Base-by-base conservation (phyloP, 371 early-diverging fungal species). In the Thermomucor indicae-seudaticae region DNA sequence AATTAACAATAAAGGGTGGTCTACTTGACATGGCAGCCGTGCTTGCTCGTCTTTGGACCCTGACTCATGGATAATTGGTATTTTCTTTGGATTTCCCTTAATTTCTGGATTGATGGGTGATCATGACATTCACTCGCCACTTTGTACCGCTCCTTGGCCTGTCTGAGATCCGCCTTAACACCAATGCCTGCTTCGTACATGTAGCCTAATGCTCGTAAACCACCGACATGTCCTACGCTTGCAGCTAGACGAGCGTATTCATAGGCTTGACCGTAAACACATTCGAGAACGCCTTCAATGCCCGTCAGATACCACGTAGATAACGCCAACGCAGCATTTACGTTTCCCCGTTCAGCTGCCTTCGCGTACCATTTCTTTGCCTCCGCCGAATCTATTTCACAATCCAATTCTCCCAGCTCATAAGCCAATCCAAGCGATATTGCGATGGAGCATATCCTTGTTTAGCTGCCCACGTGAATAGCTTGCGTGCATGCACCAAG, bases 281-380 rank as follows among this genome's bases (percentile, higher is more conserved):
- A 88, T 55, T 72, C 67, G 65, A 91, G 52, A 10, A 86, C 70
- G 7, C 79, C 81, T 37, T 86, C 86, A 1, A 44, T 49, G 11
- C 55, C 53, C 0, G 92, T 92, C 50, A 93, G 68, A 54, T 90
- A 93, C 93, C 93, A 94, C 0, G 90, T 91, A 0, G 91, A 87
- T 6, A 94, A 65, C 8, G 91, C 92, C 22, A 93, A 65, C 54
- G 88, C 86, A 1, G 88, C 83, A 25, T 91, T 89, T 0, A 85
- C 62, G 58, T 94, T 79, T 8, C 84, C 85, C 57, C 90, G 84
- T 47, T 92, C 87, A 6, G 95, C 94, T 1, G 95, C 88, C 5
- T 87, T 79, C n/a, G 92, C 88, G 71, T 96, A 97, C 96, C 97
- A 98, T 2, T 89, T 89, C 58, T 98, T 93, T 5, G 94, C 92